Evolutionary conservation across 2,329 filamentous ascomycete species (phyloP).

Genomic region (Penicillium sp.): DNA sequence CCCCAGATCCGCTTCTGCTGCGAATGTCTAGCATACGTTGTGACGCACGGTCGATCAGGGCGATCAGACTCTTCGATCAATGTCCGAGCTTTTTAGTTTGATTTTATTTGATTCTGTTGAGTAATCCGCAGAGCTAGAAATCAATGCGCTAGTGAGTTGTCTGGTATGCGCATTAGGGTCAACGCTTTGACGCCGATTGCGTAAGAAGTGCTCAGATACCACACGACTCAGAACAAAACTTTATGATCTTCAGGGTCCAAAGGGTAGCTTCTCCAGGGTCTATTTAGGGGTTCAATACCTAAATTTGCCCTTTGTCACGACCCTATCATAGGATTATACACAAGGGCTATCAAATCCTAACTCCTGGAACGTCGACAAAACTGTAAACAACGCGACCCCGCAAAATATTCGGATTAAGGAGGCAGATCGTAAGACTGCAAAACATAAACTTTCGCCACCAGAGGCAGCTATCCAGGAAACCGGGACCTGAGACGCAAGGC

Average conservation of each 20-base stretch:
- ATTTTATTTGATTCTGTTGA: constrained; percentile 7
- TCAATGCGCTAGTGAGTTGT: constrained; percentile 11
- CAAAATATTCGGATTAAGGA: neutral
- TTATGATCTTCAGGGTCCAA: neutral
- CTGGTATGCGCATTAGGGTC: constrained; percentile 16
- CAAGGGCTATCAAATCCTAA: neutral
- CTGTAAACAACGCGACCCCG: neutral
- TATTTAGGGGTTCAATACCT: neutral
- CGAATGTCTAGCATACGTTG: constrained; percentile 13
- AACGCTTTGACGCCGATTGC: neutral
- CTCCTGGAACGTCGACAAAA: neutral
- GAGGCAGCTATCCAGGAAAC: constrained; percentile 16
- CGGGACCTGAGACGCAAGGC: constrained; percentile 23
- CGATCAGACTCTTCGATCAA: constrained; percentile 6
- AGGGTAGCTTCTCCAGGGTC: neutral
- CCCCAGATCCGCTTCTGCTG: neutral
- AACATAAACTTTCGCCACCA: constrained; percentile 13
- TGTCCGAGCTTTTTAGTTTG: neutral
- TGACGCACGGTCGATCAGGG: constrained; percentile 7
- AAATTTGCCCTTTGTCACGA: neutral
- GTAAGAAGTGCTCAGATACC: neutral
- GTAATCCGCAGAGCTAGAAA: constrained; percentile 8
- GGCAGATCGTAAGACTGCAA: constrained; percentile 4
- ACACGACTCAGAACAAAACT: neutral
- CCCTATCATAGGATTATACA: neutral